Percentiles rank a stretch among this genome's conserved stretches.
phyloP scores from a whole-genome alignment of 106 monocot species.

The Dioscorea alata region DNA sequence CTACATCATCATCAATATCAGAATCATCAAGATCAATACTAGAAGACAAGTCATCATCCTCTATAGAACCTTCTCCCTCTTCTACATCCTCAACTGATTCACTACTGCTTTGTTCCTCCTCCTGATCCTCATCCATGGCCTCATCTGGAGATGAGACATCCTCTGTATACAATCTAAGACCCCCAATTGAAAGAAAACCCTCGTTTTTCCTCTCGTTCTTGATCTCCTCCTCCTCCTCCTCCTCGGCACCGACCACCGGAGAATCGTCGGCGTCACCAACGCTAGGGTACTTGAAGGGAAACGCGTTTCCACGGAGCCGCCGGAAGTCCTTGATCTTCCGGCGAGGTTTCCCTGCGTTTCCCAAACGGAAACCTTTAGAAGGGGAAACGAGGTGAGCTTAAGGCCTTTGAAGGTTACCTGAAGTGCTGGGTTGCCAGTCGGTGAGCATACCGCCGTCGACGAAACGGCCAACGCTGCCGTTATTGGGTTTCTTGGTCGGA shows the following conservation, averaged over 20 bases:
- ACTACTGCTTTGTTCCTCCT: neutral
- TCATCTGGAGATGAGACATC: slow-evolving; percentile 74
- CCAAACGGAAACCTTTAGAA: too few relatives aligned
- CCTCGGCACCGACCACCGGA: slow-evolving; percentile 17
- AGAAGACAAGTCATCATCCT: slow-evolving; percentile 18
- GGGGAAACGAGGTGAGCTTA: too few relatives aligned
- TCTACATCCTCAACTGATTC: slow-evolving; percentile 16
- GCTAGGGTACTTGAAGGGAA: slow-evolving; percentile 20
- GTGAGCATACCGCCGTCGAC: too few relatives aligned
- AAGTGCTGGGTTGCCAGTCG: too few relatives aligned
- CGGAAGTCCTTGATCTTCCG: neutral
- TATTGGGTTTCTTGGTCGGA: too few relatives aligned
- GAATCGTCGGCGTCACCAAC: neutral
- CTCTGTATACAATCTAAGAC: slow-evolving; percentile 74
- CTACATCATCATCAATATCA: slow-evolving; percentile 69
- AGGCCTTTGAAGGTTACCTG: neutral
- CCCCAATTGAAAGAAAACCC: slow-evolving; percentile 74
- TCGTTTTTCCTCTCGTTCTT: slow-evolving; percentile 21
- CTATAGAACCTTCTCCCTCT: slow-evolving; percentile 7
- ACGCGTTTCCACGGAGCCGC: slow-evolving; percentile 3
- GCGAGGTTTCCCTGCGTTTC: neutral
- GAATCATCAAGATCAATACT: slow-evolving; percentile 26
- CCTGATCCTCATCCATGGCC: slow-evolving; percentile 34
- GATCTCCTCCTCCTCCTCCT: slow-evolving; percentile 11
- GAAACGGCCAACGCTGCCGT: too few relatives aligned